Conservation (phyloP, 169 alveolate genomes). For the Plasmodium fragile region DNA sequence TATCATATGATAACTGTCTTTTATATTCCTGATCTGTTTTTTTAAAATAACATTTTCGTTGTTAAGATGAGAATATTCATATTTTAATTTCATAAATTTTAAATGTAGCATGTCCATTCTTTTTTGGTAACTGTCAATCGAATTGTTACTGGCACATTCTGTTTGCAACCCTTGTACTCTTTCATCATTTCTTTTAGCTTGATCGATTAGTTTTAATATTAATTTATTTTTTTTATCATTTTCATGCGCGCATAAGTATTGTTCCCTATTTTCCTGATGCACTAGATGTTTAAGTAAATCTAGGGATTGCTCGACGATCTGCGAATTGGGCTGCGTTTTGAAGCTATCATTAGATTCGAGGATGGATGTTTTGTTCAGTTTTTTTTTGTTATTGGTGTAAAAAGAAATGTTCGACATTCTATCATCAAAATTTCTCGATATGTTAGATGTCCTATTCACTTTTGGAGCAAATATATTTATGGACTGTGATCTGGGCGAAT, state of each 20-base stretch:
- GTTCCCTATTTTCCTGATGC: constrained; percentile 47
- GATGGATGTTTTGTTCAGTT: constrained; percentile 19
- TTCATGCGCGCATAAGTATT: constrained; percentile 2
- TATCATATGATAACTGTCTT: constrained; percentile 25
- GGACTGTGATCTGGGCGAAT: constrained; percentile 35
- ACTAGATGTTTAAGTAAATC: constrained; percentile 72
- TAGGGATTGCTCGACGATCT: constrained; percentile 70
- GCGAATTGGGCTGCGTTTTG: constrained; percentile 66
- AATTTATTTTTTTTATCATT: constrained; percentile 48
- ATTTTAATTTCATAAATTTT: constrained; percentile 64
- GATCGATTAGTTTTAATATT: constrained; percentile 41
- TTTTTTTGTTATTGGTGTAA: constrained; percentile 16
- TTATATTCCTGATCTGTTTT: constrained; percentile 53
- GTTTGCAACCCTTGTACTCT: background rate
- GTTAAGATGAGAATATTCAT: constrained; percentile 44
- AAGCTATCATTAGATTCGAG: constrained; percentile 44
- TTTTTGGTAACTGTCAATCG: constrained; percentile 47
- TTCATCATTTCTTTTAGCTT: constrained; percentile 39
- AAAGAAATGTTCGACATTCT: constrained; percentile 6
- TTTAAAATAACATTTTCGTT: constrained; percentile 61
- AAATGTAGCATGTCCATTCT: constrained; percentile 64
- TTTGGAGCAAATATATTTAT: constrained; percentile 30
- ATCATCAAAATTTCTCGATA: constrained; percentile 40
- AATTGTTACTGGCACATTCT: constrained; percentile 27
- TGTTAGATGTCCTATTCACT: constrained; percentile 37